A percentile compares a stretch with the other conserved stretches of the same genome.
These are phyloP conservation scores for Cyclotella kingstonii DNA, from an alignment of 108 stramenopile species.

Conservation along the genomic window DNA sequence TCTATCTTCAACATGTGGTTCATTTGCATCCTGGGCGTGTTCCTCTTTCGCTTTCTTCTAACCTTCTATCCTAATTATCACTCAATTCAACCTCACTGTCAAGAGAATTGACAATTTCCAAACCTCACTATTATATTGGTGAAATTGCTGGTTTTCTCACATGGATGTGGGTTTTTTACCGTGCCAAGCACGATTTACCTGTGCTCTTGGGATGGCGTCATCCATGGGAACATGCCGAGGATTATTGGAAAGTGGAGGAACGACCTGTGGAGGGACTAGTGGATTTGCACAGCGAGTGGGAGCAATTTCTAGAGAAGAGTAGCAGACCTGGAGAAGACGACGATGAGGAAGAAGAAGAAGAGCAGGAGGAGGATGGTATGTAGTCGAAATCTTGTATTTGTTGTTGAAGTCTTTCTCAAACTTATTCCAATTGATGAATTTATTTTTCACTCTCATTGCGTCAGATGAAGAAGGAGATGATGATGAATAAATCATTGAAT, in stretches of 20 bases:
- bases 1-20: no score
- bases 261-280: conserved; percentile 50
- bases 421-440: no score
- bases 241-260: conserved; percentile 38
- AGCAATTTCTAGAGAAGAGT: conserved; percentile 47
- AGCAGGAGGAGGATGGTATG: conserved; percentile 37
- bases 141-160: conserved; percentile 72
- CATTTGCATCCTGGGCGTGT: no score
- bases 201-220: conserved; percentile 74
- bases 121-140: conserved; percentile 37
- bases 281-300: conserved; percentile 53
- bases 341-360: conserved; percentile 62
- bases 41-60: no score
- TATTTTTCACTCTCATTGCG: no score
- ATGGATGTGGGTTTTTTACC: conserved; percentile 87
- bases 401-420: no score
- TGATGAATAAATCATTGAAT: no score
- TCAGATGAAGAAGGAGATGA: no score
- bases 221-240: conserved; percentile 81
- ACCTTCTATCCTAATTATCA: no score
- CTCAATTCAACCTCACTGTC: no score
- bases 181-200: conserved; percentile 67
- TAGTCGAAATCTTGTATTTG: no score
- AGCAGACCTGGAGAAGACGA: conserved; percentile 66
- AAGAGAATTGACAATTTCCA: no score